Base-by-base conservation (phyloP, 2,329 filamentous ascomycete genomes). In the Fusarium siculi region DNA sequence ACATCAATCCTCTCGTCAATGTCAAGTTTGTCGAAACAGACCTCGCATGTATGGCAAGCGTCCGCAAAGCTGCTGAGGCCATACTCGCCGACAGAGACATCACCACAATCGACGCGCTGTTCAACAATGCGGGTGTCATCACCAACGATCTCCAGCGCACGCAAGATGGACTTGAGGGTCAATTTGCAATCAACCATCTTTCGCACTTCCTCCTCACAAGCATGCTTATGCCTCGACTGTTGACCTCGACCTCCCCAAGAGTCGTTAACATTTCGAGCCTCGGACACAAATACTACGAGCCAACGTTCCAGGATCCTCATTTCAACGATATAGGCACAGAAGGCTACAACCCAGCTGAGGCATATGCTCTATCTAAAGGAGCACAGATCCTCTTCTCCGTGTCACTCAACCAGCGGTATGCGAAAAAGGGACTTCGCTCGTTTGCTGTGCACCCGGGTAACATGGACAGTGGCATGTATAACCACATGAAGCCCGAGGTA, bases 251-350 rank as follows among this genome's bases (percentile, higher is more conserved):
- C 5, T 34, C 21, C 0, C 39, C 30, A 21, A 43, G 39, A 34
- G 18, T 34, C 39, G 21, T 28, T 18, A 56, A 56, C 4, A 21
- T 46, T 12, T 56, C 53, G 9, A 56, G 53, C 5, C 28, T 56
- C 0, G 53, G 53, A 15, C 39, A 46, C 2, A 25, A 56, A 14
- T 46, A 56, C 18, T 25, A 2, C 30, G 12, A 46, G 10, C 39
- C 39, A 34, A 56, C 18, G 0, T 46, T 46, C 5, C 11, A 56
- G 2, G 9, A 56, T 21, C 53, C 53, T 1, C 39, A 56, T 7
- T 46, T 44, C 1, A 16, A 21, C 2, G 0, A 25, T 1, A 25
- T 34, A 7, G 7, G 16, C 6, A 9, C 37, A 0, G 2, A 23
- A 4, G 11, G 3, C 11, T 44, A 56, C 4, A 56, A 21, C 15